Percentiles rank a stretch among this genome's conserved stretches.
phyloP scores from a whole-genome alignment of 352 stramenopile genomes.

The Phytophthora pinifolia region DNA sequence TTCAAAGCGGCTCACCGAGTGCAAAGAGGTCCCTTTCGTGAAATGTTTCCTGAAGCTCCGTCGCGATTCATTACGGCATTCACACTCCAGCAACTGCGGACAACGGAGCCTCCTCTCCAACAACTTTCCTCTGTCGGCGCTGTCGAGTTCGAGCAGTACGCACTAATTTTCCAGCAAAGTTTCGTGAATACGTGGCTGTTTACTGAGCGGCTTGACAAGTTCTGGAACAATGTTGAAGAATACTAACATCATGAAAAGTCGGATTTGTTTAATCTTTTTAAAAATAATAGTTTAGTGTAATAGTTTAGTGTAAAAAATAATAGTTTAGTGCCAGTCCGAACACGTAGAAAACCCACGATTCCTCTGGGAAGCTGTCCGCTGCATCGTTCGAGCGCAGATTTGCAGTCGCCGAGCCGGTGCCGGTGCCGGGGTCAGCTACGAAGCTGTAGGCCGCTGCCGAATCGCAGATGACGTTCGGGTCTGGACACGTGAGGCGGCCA shows the following conservation, averaged over 20 bases:
- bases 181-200: conserved; percentile 35
- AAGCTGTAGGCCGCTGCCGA: conserved; percentile 22
- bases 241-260: no score
- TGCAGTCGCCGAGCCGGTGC: conserved; percentile 2
- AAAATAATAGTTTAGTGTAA: no score
- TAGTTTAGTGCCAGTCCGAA: no score
- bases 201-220: conserved; percentile 20
- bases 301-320: no score
- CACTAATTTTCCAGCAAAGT: conserved; percentile 23
- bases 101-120: not conserved
- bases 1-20: conserved; percentile 15
- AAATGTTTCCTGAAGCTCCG: conserved; percentile 19
- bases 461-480: conserved; percentile 65
- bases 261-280: no score
- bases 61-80: conserved; percentile 24
- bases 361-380: conserved; percentile 1
- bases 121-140: conserved; percentile 8
- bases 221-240: conserved; percentile 18
- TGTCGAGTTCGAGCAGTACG: conserved; percentile 24
- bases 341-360: conserved; percentile 1
- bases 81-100: conserved; percentile 22
- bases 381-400: conserved; percentile 22
- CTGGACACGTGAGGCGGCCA: conserved; percentile 63
- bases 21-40: conserved; percentile 2
- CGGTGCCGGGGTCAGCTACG: conserved; percentile 6